A percentile compares a stretch with the other conserved stretches of the same genome.
These are phyloP conservation scores for Picea mariana DNA, from an alignment of 83 land plant genomes.

Conservation along the genomic window DNA sequence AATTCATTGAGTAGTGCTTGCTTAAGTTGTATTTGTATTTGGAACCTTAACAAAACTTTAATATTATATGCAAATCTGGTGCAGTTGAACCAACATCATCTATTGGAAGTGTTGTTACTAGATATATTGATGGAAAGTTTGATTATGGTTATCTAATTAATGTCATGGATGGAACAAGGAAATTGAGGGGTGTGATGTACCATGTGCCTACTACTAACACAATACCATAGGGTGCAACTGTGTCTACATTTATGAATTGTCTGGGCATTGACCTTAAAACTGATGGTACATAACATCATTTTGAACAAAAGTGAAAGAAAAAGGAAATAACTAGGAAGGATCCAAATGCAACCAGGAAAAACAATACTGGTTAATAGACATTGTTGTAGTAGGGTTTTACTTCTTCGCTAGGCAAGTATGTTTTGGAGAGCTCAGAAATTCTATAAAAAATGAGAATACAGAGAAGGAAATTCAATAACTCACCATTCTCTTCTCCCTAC, in stretches of 20 bases:
- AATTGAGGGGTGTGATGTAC: conserved; percentile 31
- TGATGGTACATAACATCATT: not conserved
- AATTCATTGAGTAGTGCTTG: not conserved
- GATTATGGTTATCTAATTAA: conserved; percentile 38
- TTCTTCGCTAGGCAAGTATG: no score
- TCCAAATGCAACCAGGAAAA: conserved; percentile 30
- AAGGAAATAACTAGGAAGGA: conserved; percentile 24
- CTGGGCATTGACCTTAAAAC: not conserved
- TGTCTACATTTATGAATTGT: not conserved
- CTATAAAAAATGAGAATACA: no score
- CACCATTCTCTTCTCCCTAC: no score
- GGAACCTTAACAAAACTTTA: no score
- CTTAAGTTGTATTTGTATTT: not conserved
- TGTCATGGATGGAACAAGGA: conserved; percentile 38
- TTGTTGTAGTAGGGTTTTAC: no score
- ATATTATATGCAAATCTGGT: not conserved
- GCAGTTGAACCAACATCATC: no score
- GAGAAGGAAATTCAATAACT: no score
- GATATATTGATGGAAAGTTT: no score
- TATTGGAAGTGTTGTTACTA: no score
- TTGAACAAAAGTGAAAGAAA: conserved; percentile 6
- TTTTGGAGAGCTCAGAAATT: no score
- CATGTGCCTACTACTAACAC: conserved; percentile 5
- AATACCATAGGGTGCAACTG: conserved; percentile 8
- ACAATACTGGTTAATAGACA: no score